Conservation (phyloP, 2,329 filamentous ascomycete genomes). For the Diaporthe destruens region DNA sequence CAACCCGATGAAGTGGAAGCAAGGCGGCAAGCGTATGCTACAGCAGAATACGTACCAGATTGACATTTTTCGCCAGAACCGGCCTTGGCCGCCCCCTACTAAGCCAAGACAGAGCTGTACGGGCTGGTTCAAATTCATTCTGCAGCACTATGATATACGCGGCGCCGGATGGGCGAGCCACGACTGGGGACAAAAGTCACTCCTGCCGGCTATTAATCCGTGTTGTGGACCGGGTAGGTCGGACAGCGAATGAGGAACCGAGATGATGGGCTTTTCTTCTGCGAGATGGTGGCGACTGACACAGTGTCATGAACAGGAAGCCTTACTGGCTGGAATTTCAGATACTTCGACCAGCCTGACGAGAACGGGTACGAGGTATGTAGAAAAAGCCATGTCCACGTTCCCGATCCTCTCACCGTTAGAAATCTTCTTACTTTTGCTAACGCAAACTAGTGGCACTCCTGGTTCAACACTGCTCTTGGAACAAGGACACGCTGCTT, state of each 20-base stretch:
- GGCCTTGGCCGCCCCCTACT: conserved; percentile 5
- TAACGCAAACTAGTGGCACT: conserved; percentile 5
- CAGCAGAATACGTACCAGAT: conserved; percentile 14
- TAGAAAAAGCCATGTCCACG: neutral
- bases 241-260: neutral
- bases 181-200: conserved; percentile 12
- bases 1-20: conserved; percentile 21
- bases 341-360: conserved; percentile 7
- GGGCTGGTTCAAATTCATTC: neutral
- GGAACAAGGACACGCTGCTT: conserved; percentile 13
- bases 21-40: conserved; percentile 15
- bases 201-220: conserved; percentile 9
- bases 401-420: neutral
- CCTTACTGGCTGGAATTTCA: conserved; percentile 12
- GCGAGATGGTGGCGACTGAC: conserved; percentile 1
- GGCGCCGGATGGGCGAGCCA: conserved; percentile 13
- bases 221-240: conserved; percentile 10
- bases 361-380: conserved; percentile 21
- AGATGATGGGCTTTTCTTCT: neutral
- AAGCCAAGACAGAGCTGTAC: conserved; percentile 11
- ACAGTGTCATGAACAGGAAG: conserved; percentile 12
- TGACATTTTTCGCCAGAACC: conserved; percentile 12
- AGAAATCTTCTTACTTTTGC: conserved; percentile 9
- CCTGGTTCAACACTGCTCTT: conserved; percentile 19
- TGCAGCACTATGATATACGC: conserved; percentile 20